Conservation (phyloP, 2,329 filamentous ascomycete species). For the Beauveria sp. region DNA sequence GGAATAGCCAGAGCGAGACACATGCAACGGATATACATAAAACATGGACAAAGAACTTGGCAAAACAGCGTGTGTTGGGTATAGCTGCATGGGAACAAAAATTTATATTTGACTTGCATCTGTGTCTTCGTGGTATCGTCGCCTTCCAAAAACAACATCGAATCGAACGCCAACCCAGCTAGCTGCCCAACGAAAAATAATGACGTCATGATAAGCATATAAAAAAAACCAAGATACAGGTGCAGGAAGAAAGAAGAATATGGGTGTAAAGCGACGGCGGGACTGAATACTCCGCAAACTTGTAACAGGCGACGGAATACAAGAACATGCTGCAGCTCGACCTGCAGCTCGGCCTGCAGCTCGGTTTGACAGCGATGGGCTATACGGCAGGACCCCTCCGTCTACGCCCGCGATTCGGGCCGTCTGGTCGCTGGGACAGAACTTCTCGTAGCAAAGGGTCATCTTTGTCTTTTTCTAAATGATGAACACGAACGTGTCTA, state of each 20-base stretch:
- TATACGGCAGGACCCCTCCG: slow-evolving; percentile 47
- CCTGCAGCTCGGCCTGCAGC: not conserved
- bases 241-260: not conserved
- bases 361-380: no score
- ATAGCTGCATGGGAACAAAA: not conserved
- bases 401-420: slow-evolving; percentile 71
- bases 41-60: not conserved
- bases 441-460: slow-evolving; percentile 76
- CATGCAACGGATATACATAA: not conserved
- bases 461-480: slow-evolving; percentile 82
- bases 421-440: slow-evolving; percentile 76
- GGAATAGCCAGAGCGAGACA: not conserved
- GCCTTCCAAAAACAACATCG: not conserved
- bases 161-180: not conserved
- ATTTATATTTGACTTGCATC: not conserved
- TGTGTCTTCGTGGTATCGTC: not conserved
- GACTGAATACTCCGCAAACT: not conserved
- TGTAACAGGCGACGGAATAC: not conserved
- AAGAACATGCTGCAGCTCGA: not conserved
- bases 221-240: slow-evolving; percentile 1
- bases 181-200: not conserved
- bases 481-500: slow-evolving; percentile 89
- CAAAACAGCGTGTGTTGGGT: not conserved
- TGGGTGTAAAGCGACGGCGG: not conserved
- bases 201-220: not conserved